phyloP scores from a whole-genome alignment of 768 basidiomycete genomes.

The Rhizopogon vesiculosus region DNA sequence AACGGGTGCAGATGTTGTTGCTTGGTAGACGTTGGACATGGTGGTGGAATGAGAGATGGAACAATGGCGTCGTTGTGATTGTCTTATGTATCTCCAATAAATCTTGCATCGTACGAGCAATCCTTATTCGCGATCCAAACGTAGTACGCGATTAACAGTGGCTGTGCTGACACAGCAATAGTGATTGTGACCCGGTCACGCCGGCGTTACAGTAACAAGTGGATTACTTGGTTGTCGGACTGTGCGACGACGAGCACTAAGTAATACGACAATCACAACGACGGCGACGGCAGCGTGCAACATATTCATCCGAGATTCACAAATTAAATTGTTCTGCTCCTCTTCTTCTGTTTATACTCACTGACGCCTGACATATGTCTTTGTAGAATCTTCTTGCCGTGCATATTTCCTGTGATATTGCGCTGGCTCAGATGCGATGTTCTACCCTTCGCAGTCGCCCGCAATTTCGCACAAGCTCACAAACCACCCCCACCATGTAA shows the following conservation, averaged over 20 bases:
- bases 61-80: neutral
- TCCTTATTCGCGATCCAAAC: slow-evolving; percentile 4
- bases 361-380: neutral
- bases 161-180: slow-evolving; percentile 9
- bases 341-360: slow-evolving; percentile 1
- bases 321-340: slow-evolving; percentile 1
- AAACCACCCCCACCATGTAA: slow-evolving; percentile 33
- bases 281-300: slow-evolving; percentile 8
- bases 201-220: neutral
- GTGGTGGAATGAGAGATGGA: slow-evolving; percentile 23
- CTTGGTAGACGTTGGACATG: slow-evolving; percentile 65
- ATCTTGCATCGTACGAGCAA: slow-evolving; percentile 5
- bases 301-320: slow-evolving; percentile 8
- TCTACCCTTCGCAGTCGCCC: slow-evolving; percentile 82
- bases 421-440: slow-evolving; percentile 53
- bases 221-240: slow-evolving; percentile 8
- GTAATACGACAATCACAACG: slow-evolving; percentile 5
- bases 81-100: slow-evolving; percentile 7
- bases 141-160: slow-evolving; percentile 7
- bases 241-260: slow-evolving; percentile 10
- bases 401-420: slow-evolving; percentile 3
- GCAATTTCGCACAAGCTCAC: slow-evolving; percentile 74
- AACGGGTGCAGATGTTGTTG: slow-evolving; percentile 89
- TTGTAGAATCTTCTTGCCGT: neutral
- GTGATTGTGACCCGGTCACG: slow-evolving; percentile 3